These are phyloP conservation scores for Ustilaginoidea virens DNA, from an alignment of 2,329 filamentous ascomycete genomes.

Conservation along the genomic window DNA sequence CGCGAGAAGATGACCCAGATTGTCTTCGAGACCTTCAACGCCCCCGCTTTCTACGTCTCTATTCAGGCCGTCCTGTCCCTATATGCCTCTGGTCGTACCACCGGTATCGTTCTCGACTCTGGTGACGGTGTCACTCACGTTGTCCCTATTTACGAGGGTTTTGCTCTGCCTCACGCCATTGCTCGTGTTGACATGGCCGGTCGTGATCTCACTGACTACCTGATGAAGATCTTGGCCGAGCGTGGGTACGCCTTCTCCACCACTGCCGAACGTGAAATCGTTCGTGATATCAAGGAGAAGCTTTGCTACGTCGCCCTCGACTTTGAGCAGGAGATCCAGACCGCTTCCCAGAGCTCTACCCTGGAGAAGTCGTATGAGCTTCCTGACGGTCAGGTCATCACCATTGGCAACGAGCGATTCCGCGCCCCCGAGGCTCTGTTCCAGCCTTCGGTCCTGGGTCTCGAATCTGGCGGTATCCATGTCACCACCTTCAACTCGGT, in stretches of 20 bases:
- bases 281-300: slow-evolving; percentile 99
- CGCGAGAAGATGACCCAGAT: slow-evolving; percentile 99
- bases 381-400: slow-evolving; percentile 98
- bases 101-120: slow-evolving; percentile 99
- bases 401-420: slow-evolving; percentile 99
- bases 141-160: slow-evolving; percentile 99
- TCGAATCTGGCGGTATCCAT: slow-evolving; percentile 97
- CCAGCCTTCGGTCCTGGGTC: slow-evolving; percentile 95
- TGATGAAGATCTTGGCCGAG: slow-evolving; percentile 99
- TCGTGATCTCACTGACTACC: slow-evolving; percentile 98
- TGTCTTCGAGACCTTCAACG: slow-evolving; percentile 99
- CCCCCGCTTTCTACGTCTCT: slow-evolving; percentile 99
- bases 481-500: slow-evolving; percentile 99
- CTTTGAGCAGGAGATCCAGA: slow-evolving; percentile 99
- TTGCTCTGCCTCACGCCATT: slow-evolving; percentile 98
- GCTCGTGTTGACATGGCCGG: slow-evolving; percentile 99
- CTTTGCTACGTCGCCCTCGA: slow-evolving; percentile 99
- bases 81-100: slow-evolving; percentile 99
- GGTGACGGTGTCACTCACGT: slow-evolving; percentile 99
- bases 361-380: slow-evolving; percentile 99
- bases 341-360: slow-evolving; percentile 93
- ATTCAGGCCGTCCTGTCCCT: slow-evolving; percentile 99
- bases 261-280: slow-evolving; percentile 99
- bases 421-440: slow-evolving; percentile 98
- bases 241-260: slow-evolving; percentile 99